Base-by-base conservation (phyloP, 2,329 filamentous ascomycete genomes). In the Fusarium tjaetaba region DNA sequence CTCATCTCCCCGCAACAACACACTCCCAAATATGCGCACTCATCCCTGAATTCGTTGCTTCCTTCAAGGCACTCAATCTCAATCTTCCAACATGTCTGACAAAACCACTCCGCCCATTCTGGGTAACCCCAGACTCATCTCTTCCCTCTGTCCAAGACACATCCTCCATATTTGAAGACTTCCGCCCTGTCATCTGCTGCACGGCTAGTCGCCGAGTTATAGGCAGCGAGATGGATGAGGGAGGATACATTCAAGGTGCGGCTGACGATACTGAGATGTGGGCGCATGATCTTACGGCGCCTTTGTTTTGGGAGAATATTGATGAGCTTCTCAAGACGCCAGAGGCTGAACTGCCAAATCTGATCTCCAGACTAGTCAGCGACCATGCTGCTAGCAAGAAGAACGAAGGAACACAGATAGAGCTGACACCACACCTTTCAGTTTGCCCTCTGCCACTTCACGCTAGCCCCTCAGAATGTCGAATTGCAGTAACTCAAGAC, bases 221-320 rank as follows among this genome's bases (percentile, higher is more conserved):
- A 4, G 92, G 91, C 18, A 90, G 89, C 7, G 94, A 96, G 80
- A 78, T 80, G 36, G 86, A 85, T 5, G 92, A 91, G 28, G 89
- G 88, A 1, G 80, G 82, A 8, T 99, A 99, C 79, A 92, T 99
- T 67, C 96, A 98, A 82, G 96, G 96, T 57, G 96, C 96, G 2
- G 96, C 93, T 5, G 96, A 99, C 81, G 96, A 99, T 80, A 94
- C 93, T 18, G 96, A 99, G 85, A 94, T 94, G 75, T 99, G 96
- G 96, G 92, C 95, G 3, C 85, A 89, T 60, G 94, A 94, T 0
- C 87, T 98, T 22, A 96, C 93, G 1, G 90, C 96, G 0, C 80
- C 85, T 1, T 72, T 96, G 1, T 99, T 97, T 82, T 99, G 96
- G 96, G 82, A 82, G 5, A 86, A 97, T 75, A 85, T 84, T 46